phyloP scores from a whole-genome alignment of 768 basidiomycete species.

The Leccinum longicurvipes region DNA sequence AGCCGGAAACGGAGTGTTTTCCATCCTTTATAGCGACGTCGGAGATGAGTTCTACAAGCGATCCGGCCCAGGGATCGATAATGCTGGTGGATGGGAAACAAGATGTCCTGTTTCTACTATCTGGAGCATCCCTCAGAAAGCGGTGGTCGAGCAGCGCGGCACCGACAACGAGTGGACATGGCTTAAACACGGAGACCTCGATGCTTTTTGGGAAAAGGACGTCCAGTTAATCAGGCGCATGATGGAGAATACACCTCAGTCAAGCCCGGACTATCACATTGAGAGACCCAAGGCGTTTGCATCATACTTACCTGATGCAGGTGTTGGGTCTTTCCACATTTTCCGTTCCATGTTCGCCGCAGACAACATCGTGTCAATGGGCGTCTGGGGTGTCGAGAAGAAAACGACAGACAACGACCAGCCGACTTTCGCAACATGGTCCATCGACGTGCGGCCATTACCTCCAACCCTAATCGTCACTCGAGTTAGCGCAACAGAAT shows the following conservation, averaged over 20 bases:
- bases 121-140: conserved; percentile 33
- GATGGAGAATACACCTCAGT: conserved; percentile 15
- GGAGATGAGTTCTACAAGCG: conserved; percentile 43
- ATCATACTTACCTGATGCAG: conserved; percentile 42
- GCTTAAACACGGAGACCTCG: conserved; percentile 37
- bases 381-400: conserved; percentile 21
- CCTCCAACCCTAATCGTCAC: conserved; percentile 42
- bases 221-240: conserved; percentile 34
- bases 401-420: background rate
- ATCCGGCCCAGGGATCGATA: conserved; percentile 34
- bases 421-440: conserved; percentile 42
- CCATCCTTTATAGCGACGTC: conserved; percentile 52
- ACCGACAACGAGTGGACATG: conserved; percentile 15
- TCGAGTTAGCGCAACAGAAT: conserved; percentile 33
- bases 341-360: conserved; percentile 28
- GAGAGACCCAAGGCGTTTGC: conserved; percentile 22
- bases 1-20: conserved; percentile 43
- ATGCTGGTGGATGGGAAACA: conserved; percentile 44
- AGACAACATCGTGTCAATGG: conserved; percentile 10
- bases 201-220: conserved; percentile 40
- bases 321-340: conserved; percentile 47
- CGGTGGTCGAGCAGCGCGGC: background rate
- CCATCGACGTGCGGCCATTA: conserved; percentile 34
- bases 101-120: conserved; percentile 36
- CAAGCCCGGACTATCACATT: conserved; percentile 5